Conservation (phyloP, 2,329 filamentous ascomycete genomes). For the Hymenoscyphus occultus region DNA sequence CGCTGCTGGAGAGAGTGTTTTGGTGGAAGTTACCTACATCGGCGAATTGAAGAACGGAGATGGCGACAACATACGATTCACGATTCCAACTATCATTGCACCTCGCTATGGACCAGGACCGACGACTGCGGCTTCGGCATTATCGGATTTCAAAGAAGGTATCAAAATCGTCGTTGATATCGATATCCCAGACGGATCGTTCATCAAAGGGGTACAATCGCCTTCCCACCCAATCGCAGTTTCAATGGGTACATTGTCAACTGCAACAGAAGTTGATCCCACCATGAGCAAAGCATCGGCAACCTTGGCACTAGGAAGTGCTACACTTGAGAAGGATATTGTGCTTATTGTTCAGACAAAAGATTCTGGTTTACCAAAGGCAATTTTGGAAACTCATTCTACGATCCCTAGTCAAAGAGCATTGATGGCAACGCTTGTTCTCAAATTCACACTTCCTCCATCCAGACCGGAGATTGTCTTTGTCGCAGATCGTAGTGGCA, state of each 20-base stretch:
- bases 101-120: constrained; percentile 56
- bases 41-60: constrained; percentile 72
- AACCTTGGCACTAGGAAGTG: constrained; percentile 50
- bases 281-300: constrained; percentile 60
- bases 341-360: constrained; percentile 62
- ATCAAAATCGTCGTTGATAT: constrained; percentile 54
- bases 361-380: constrained; percentile 57
- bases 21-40: constrained; percentile 63
- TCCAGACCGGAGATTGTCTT: constrained; percentile 64
- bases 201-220: constrained; percentile 61
- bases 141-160: constrained; percentile 12
- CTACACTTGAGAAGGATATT: constrained; percentile 62
- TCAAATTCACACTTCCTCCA: constrained; percentile 61
- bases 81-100: constrained; percentile 63
- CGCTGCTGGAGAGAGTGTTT: constrained; percentile 52
- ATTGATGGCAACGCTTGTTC: constrained; percentile 68
- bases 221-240: constrained; percentile 67
- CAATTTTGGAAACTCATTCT: constrained; percentile 64
- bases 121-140: constrained; percentile 2
- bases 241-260: constrained; percentile 57
- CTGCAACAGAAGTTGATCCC: constrained; percentile 44
- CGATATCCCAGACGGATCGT: constrained; percentile 53
- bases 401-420: constrained; percentile 59
- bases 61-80: constrained; percentile 65
- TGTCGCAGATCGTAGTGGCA: constrained; percentile 68